A percentile compares a stretch with the other conserved stretches of the same genome.
phyloP scores from a whole-genome alignment of 352 stramenopile species.

The Phytophthora pini region DNA sequence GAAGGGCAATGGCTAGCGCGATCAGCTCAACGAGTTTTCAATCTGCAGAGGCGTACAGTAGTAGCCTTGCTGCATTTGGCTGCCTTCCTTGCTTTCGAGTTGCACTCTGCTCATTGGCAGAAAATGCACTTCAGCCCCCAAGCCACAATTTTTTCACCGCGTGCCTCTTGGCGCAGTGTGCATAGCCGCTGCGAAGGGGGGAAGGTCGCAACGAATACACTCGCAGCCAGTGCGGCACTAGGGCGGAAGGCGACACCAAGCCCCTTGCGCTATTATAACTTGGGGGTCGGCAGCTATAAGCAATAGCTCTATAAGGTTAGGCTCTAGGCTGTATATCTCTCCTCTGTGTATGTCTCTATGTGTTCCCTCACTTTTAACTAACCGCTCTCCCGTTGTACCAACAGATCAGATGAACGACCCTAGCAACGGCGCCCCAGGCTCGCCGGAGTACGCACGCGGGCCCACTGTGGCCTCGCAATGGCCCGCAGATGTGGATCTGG shows the following conservation, averaged over 20 bases:
- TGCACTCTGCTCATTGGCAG: slow-evolving; percentile 10
- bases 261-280: not conserved
- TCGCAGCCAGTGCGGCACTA: slow-evolving; percentile 19
- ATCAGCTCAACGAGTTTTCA: slow-evolving; percentile 6
- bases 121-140: slow-evolving; percentile 3
- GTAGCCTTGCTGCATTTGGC: no score
- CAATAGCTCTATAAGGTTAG: slow-evolving; percentile 3
- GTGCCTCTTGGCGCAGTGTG: slow-evolving; percentile 19
- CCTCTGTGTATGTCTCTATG: not conserved
- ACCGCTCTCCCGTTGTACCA: not conserved
- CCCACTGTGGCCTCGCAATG: slow-evolving; percentile 52
- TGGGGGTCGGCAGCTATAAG: no score
- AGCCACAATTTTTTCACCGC: slow-evolving; percentile 30
- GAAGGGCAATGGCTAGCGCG: not conserved
- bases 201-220: slow-evolving; percentile 21
- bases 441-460: slow-evolving; percentile 32
- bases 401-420: slow-evolving; percentile 32
- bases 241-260: slow-evolving; percentile 5
- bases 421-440: slow-evolving; percentile 13
- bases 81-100: no score
- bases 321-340: not conserved
- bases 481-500: slow-evolving; percentile 79
- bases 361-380: not conserved
- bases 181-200: slow-evolving; percentile 25
- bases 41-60: no score